phyloP scores from a whole-genome alignment of 2,329 filamentous ascomycete species.

The Hypoxylon sp. region DNA sequence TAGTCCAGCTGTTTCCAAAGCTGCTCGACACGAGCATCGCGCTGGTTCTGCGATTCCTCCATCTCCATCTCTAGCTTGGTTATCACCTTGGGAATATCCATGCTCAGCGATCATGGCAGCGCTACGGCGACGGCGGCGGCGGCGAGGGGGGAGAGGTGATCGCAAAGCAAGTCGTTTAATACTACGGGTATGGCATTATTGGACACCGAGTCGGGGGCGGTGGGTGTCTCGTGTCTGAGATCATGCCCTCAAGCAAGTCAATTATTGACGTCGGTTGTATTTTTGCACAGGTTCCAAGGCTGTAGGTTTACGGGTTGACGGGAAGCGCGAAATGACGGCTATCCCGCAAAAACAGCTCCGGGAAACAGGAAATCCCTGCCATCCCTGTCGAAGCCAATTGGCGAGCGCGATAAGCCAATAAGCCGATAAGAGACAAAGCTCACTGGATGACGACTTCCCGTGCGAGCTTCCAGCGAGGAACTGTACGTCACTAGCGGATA shows the following conservation, averaged over 20 bases:
- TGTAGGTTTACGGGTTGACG: conserved; percentile 6
- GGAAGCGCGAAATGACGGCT: conserved; percentile 42
- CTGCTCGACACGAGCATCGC: conserved; percentile 84
- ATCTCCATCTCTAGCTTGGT: conserved; percentile 73
- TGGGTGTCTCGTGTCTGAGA: conserved; percentile 30
- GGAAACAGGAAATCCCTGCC: conserved; percentile 40
- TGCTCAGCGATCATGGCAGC: conserved; percentile 61
- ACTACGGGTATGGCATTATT: conserved; percentile 52
- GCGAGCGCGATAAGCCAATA: conserved; percentile 42
- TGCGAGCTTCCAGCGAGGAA: conserved; percentile 15
- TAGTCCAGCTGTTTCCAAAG: conserved; percentile 89
- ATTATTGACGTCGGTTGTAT: conserved; percentile 36
- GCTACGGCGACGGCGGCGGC: conserved; percentile 13
- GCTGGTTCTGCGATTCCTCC: conserved; percentile 81
- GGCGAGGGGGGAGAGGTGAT: conserved; percentile 39
- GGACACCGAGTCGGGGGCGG: conserved; percentile 15
- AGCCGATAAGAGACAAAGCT: conserved; percentile 29
- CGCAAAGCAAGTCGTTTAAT: conserved; percentile 44
- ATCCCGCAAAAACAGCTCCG: conserved; percentile 39
- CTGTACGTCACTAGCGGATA: conserved; percentile 17
- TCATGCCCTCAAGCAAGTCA: conserved; percentile 35
- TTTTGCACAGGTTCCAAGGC: conserved; percentile 28
- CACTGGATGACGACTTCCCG: conserved; percentile 40
- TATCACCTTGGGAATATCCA: conserved; percentile 66
- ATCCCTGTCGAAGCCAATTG: conserved; percentile 31